These are phyloP conservation scores for Vitis labrusca DNA, from an alignment of 164 flowering plant genomes.

Conservation along the genomic window DNA sequence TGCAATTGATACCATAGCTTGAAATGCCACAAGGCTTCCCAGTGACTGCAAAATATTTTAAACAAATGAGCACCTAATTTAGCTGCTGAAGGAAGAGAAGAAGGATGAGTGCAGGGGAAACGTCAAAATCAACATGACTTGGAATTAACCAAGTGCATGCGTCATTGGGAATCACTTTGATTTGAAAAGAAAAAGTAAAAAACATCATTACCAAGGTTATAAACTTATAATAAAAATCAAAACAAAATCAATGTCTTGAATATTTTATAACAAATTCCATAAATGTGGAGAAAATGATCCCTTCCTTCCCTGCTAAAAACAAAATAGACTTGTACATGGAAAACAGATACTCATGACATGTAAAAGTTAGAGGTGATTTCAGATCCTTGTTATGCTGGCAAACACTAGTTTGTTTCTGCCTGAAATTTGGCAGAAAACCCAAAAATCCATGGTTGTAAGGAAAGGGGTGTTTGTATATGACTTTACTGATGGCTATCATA, in stretches of 20 bases:
- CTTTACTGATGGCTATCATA: not conserved
- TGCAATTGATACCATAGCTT: conserved; percentile 95
- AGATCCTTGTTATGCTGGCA: no score
- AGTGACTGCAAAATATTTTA: conserved; percentile 64
- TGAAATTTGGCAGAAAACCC: no score
- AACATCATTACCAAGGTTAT: not conserved
- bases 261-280: not conserved
- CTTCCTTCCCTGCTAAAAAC: not conserved
- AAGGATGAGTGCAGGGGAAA: not conserved
- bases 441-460: not conserved
- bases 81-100: not conserved
- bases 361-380: no score
- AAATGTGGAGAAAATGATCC: not conserved
- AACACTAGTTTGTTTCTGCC: no score
- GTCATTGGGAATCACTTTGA: no score
- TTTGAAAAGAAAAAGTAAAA: no score
- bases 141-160: not conserved
- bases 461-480: not conserved
- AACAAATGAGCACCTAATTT: not conserved
- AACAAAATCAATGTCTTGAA: not conserved
- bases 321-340: not conserved
- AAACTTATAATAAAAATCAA: not conserved
- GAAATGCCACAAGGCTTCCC: conserved; percentile 80
- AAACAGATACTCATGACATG: no score
- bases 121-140: not conserved